A percentile compares a stretch with the other conserved stretches of the same genome.
phyloP scores from a whole-genome alignment of 768 basidiomycete genomes.

The Cyclocybe aegerita region DNA sequence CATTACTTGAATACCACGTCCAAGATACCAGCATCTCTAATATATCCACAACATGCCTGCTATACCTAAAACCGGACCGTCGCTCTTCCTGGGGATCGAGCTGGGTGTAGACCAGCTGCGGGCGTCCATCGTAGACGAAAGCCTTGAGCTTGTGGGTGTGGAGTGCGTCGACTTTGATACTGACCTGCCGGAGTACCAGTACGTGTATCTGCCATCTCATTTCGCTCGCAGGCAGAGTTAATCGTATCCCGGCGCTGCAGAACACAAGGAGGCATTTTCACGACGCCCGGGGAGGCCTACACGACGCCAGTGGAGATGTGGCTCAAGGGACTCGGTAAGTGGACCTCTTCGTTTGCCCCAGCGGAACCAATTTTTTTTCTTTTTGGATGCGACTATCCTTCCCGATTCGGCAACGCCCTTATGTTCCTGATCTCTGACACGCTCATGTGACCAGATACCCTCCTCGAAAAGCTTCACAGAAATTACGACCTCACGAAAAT shows the following conservation, averaged over 20 bases:
- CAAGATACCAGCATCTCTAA: constrained; percentile 26
- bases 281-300: constrained; percentile 82
- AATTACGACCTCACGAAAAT: constrained; percentile 71
- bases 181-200: constrained; percentile 81
- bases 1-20: constrained; percentile 24
- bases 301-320: constrained; percentile 91
- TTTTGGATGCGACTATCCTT: constrained; percentile 26
- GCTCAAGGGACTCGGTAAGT: constrained; percentile 82
- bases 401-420: constrained; percentile 32
- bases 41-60: constrained; percentile 42
- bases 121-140: constrained; percentile 82
- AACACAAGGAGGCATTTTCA: constrained; percentile 85
- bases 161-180: constrained; percentile 83
- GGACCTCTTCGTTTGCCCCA: constrained; percentile 17
- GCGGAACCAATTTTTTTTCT: constrained; percentile 65
- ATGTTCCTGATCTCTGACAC: constrained; percentile 22
- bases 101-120: constrained; percentile 82
- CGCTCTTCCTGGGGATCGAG: constrained; percentile 83
- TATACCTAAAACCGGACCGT: constrained; percentile 41
- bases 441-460: constrained; percentile 54
- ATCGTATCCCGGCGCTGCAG: constrained; percentile 34
- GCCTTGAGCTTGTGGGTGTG: constrained; percentile 77
- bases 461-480: constrained; percentile 72
- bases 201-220: constrained; percentile 31
- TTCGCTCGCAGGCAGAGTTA: neutral